Base-by-base conservation (phyloP, 345 rosid genomes). In the Gynandropsis gynandra region DNA sequence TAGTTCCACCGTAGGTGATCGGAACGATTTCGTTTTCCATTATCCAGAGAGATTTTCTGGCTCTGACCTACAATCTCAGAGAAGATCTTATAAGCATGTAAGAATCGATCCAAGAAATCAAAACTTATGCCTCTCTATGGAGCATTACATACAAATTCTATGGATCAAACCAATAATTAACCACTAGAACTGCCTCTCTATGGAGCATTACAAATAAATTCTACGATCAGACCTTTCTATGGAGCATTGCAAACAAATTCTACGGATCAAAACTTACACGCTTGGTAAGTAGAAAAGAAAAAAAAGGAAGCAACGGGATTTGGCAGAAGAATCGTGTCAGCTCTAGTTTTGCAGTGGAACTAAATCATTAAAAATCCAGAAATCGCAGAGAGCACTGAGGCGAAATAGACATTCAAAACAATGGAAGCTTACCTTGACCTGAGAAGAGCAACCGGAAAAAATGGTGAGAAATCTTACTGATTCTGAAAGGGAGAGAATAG, bases 11-110 rank as follows among this genome's bases (percentile, higher is more conserved):
- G 65, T 66, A 59, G 0, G 9, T 11, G 71, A 70, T 36, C 70
- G 70, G 15, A 54, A 47, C 21, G 61, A 70, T 57, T 71, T 79
- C 41, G 81, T 77, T 71, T 20, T 67, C 64, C 43, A 66, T 65
- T 40, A 16, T 37, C 29, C 66, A 16, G 47, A 19, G 54, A 40
- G 8, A 12, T 15, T 42, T 24, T 8, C 14, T 24, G 19, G 14
- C 32, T 40, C 61, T 66, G 58, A 42, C 35, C 9, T 17, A 37
- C 14, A 53, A 53, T 52, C 66, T 29, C 45, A 4, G 12, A 20
- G 36, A 11, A 15, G 27, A 42, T 29, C 29, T 7, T 7, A 54
- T 13, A 7, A 58, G 16, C 48, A 6, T 4, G 4, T 7, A 14
- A 31, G 11, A 20, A 19, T 34, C 14, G 13, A 1, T 17, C 7